Evolutionary conservation across 805 yeast genomes (phyloP), one percentile per base, ranked within the genome.

Genomic region (Candida lessepsii): DNA sequence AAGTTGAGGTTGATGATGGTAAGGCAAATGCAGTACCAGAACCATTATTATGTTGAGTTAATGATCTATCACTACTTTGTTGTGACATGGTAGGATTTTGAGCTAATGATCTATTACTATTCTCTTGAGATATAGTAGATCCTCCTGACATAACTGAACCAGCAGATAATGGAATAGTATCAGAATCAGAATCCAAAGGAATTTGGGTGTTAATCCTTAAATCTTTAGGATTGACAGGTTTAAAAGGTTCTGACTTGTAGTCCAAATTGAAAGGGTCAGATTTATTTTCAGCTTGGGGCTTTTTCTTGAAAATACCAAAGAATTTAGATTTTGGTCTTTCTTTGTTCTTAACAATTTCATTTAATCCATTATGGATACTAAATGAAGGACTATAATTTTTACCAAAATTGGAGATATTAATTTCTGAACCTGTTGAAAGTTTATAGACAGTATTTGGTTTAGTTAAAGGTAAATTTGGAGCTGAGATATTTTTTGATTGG

Each of bases 371-470:
- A 27, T 45, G 51, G 21, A 47, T 40, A 37, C 48, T 44, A 41
- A 69, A 69, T 2, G 69, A 55, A 4, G 75, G 75, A 41, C 58
- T 57, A 50, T 67, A 52, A 37, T 45, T 52, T 39, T 60, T 61
- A 15, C 75, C 75, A 49, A 69, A 69, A 42, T 67, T 64, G 21
- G 56, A 42, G 18, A 69, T 55, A 51, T 69, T 70, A 32, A 69
- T 54, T 5, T 63, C 65, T 26, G 73, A 67, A 3, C 71, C 72
- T 33, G 53, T 40, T 1, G 57, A 42, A 24, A 52, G 40, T 31
- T 48, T 45, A 40, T 52, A 56, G 8, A 56, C 17, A 8, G 39
- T 27, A 5, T 29, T n/a, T 21, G 5, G 10, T 19, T 30, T 7
- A 5, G 19, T 35, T 11, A 16, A 16, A 11, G 41, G 11, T 14